A percentile compares a stretch with the other conserved stretches of the same genome.
Conservation (phyloP, 176 grass and related monocot genomes). For the Coix lacrymajobi region DNA sequence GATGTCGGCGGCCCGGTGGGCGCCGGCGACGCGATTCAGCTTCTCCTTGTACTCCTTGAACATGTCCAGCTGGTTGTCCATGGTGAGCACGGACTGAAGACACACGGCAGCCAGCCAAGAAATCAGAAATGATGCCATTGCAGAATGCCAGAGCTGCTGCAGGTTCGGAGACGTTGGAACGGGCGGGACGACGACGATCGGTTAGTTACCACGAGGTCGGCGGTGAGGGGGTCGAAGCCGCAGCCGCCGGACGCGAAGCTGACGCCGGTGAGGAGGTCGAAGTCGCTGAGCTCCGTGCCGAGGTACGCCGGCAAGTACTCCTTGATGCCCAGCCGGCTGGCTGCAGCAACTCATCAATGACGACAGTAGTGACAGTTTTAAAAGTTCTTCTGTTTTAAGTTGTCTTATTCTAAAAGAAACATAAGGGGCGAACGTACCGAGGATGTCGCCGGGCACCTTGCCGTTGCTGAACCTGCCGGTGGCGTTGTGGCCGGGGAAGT, state of each 20-base stretch:
- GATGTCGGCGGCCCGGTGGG: slow-evolving; percentile 36
- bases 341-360: slow-evolving; percentile 19
- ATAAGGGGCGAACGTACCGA: slow-evolving; percentile 31
- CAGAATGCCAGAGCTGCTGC: neutral
- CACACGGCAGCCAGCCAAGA: neutral
- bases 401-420: neutral
- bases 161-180: neutral
- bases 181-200: neutral
- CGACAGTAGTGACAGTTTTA: neutral
- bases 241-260: slow-evolving; percentile 80
- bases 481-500: slow-evolving; percentile 53
- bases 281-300: slow-evolving; percentile 50
- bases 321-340: slow-evolving; percentile 60
- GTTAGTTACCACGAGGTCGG: slow-evolving; percentile 42
- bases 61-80: slow-evolving; percentile 75
- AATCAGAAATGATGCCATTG: neutral
- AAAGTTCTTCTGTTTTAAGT: neutral
- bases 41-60: slow-evolving; percentile 91
- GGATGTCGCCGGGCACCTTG: slow-evolving; percentile 57
- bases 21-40: slow-evolving; percentile 43
- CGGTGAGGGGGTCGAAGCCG: slow-evolving; percentile 77
- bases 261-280: slow-evolving; percentile 83
- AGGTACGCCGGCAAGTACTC: slow-evolving; percentile 74
- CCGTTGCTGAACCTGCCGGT: slow-evolving; percentile 88
- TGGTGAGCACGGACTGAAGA: slow-evolving; percentile 49